Evolutionary conservation across 768 basidiomycete genomes (phyloP).

Genomic region (Tylopilus balloui): DNA sequence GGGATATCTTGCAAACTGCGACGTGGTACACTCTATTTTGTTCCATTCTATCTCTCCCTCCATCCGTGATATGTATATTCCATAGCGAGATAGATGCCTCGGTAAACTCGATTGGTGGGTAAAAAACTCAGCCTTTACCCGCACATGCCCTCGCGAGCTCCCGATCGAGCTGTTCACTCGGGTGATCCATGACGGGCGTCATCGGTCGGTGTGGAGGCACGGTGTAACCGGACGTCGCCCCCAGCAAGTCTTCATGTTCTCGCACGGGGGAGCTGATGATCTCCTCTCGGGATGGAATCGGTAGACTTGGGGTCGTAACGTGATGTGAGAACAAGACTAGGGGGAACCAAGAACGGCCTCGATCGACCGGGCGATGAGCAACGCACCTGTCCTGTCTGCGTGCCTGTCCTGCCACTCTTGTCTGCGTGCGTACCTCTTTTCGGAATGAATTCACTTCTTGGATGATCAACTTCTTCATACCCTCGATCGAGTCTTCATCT

Average conservation of each 20-base stretch:
- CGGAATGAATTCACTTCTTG: slow-evolving; percentile 90
- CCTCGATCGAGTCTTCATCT: slow-evolving; percentile 92
- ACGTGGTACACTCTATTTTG: background rate
- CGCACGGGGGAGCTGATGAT: slow-evolving; percentile 71
- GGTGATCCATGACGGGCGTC: slow-evolving; percentile 78
- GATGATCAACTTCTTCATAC: slow-evolving; percentile 94
- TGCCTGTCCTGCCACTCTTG: slow-evolving; percentile 63
- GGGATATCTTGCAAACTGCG: background rate
- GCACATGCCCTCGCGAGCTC: slow-evolving; percentile 77
- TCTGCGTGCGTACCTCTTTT: slow-evolving; percentile 74
- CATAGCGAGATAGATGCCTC: background rate
- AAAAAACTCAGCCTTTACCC: slow-evolving; percentile 24
- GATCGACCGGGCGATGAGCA: background rate
- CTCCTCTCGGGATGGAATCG: slow-evolving; percentile 77
- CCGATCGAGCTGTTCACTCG: slow-evolving; percentile 78
- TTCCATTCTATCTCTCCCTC: background rate
- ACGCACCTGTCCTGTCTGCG: slow-evolving; percentile 70
- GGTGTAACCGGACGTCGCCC: slow-evolving; percentile 67
- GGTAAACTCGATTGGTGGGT: background rate
- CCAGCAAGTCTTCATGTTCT: slow-evolving; percentile 54
- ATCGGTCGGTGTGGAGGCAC: slow-evolving; percentile 42
- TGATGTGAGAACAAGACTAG: background rate
- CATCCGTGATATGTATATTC: background rate
- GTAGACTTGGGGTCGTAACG: slow-evolving; percentile 46
- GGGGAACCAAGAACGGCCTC: too few species aligned